Percentiles rank a stretch among this genome's conserved stretches.
Evolutionary conservation across 1,284 basidiomycete genomes (phyloP).

Genomic region (Schizophyllum amplum): DNA sequence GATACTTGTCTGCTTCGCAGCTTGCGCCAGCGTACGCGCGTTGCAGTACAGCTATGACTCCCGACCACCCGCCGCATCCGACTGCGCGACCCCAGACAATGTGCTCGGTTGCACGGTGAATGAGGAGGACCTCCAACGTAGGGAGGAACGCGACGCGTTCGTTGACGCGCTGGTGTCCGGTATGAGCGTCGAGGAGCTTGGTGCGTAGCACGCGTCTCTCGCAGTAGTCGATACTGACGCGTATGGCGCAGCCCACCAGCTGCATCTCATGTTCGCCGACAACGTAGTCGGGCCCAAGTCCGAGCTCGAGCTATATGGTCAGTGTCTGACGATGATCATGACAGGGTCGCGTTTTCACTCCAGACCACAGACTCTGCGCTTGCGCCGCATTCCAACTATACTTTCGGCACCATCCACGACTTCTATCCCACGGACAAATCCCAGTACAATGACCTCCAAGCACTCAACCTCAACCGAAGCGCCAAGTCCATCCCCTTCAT

Average conservation of each 20-base stretch:
- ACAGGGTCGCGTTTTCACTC: background rate
- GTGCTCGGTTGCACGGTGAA: no score
- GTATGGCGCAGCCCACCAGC: constrained; percentile 15
- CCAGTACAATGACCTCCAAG: constrained; percentile 21
- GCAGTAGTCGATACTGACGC: background rate
- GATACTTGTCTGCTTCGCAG: no score
- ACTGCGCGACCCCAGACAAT: no score
- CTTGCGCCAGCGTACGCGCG: no score
- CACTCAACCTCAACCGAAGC: constrained; percentile 17
- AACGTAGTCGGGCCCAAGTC: constrained; percentile 21
- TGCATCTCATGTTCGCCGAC: constrained; percentile 23
- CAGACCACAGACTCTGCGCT: constrained; percentile 14
- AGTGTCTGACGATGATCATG: background rate
- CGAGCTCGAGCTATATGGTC: constrained; percentile 18
- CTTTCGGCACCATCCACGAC: constrained; percentile 21
- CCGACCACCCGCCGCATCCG: no score
- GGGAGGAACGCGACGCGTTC: constrained; percentile 13
- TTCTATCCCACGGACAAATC: constrained; percentile 20
- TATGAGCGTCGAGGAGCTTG: constrained; percentile 15
- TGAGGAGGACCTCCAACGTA: no score
- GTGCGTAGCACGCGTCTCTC: constrained; percentile 6
- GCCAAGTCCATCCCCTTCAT: constrained; percentile 20
- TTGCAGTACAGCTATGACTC: no score
- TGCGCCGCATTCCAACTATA: constrained; percentile 14
- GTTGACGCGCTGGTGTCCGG: constrained; percentile 14